These are phyloP conservation scores for Starmera pachycereana DNA, from an alignment of 805 yeast genomes.

Conservation along the genomic window DNA sequence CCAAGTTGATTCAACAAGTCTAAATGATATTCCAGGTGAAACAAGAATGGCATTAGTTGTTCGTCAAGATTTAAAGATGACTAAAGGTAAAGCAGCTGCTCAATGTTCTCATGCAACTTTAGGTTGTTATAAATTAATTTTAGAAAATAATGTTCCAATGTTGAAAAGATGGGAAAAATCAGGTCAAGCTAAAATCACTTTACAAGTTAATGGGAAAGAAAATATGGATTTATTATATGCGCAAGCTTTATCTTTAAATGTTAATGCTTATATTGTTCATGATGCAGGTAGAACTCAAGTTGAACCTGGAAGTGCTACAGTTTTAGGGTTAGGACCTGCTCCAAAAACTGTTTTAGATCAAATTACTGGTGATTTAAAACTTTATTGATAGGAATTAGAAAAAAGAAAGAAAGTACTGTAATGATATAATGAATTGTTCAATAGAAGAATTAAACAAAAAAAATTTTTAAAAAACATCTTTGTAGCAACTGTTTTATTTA, in stretches of 20 bases:
- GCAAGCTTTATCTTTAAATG: slow-evolving; percentile 66
- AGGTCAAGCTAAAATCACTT: slow-evolving; percentile 92
- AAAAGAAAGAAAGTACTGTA: neutral
- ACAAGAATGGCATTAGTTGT: slow-evolving; percentile 82
- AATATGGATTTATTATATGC: slow-evolving; percentile 69
- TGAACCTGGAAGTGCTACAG: slow-evolving; percentile 94
- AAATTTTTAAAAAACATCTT: too few species aligned
- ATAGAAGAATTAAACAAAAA: too few species aligned
- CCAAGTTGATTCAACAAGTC: slow-evolving; percentile 47
- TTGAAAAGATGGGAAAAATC: slow-evolving; percentile 65
- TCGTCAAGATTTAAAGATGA: slow-evolving; percentile 84
- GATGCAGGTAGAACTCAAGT: slow-evolving; percentile 98
- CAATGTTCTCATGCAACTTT: slow-evolving; percentile 98
- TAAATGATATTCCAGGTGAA: slow-evolving; percentile 68
- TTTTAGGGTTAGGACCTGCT: slow-evolving; percentile 95
- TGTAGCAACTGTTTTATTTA: too few species aligned
- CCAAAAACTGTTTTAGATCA: slow-evolving; percentile 73
- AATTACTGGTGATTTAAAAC: slow-evolving; percentile 68
- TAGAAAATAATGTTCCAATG: slow-evolving; percentile 49
- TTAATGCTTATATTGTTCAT: slow-evolving; percentile 72
- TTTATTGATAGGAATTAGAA: slow-evolving; percentile 38
- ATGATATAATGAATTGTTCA: too few species aligned
- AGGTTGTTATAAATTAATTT: slow-evolving; percentile 68
- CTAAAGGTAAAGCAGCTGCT: slow-evolving; percentile 93
- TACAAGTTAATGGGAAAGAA: slow-evolving; percentile 61